These are phyloP conservation scores for Cercospora citrullina DNA, from an alignment of 2,329 filamentous ascomycete genomes.

Conservation along the genomic window DNA sequence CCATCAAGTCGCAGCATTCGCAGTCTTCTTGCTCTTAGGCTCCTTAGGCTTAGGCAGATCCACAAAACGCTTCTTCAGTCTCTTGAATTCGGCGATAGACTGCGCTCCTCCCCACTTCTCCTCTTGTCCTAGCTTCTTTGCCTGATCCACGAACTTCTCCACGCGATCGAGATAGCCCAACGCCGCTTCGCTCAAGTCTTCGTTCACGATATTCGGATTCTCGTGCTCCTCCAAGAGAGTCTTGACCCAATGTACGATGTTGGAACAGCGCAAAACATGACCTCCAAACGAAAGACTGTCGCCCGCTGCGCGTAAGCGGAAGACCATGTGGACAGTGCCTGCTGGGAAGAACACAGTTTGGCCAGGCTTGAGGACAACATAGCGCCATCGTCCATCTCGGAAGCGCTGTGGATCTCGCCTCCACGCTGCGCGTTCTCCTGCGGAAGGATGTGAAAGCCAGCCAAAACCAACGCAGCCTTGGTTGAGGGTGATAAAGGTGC, in stretches of 20 bases:
- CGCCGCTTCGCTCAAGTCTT: slow-evolving; percentile 46
- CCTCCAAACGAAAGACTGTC: slow-evolving; percentile 39
- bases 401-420: slow-evolving; percentile 22
- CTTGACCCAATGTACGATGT: slow-evolving; percentile 46
- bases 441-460: slow-evolving; percentile 34
- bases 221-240: slow-evolving; percentile 48
- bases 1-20: not conserved
- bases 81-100: slow-evolving; percentile 34
- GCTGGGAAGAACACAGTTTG: slow-evolving; percentile 38
- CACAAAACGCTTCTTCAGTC: slow-evolving; percentile 32
- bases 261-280: slow-evolving; percentile 38
- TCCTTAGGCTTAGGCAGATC: slow-evolving; percentile 13
- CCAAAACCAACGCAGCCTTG: slow-evolving; percentile 37
- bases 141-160: slow-evolving; percentile 34
- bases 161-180: slow-evolving; percentile 35
- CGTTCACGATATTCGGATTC: slow-evolving; percentile 47
- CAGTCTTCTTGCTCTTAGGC: slow-evolving; percentile 6
- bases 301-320: slow-evolving; percentile 34
- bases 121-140: slow-evolving; percentile 26
- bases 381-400: slow-evolving; percentile 34
- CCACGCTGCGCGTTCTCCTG: slow-evolving; percentile 34
- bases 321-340: slow-evolving; percentile 40
- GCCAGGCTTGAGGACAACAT: slow-evolving; percentile 35
- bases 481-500: slow-evolving; percentile 39
- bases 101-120: slow-evolving; percentile 36